Conservation (phyloP, 805 yeast genomes). For the Clavispora fructus region DNA sequence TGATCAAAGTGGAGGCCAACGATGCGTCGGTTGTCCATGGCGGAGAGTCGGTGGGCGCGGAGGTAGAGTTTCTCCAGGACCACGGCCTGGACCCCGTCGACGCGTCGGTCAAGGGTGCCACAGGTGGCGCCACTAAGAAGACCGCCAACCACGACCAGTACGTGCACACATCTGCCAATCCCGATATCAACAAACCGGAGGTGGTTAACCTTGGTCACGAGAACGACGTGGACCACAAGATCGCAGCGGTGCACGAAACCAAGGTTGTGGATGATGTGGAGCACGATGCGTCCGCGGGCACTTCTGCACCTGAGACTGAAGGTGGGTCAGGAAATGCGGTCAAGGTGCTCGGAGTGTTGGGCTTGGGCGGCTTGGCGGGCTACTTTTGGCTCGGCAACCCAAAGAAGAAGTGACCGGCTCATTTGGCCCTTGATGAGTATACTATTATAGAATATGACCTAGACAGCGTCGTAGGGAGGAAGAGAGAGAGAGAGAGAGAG, state of each 20-base stretch:
- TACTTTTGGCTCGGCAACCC: constrained; percentile 10
- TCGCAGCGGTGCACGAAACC: constrained; percentile 25
- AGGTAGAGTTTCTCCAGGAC: constrained; percentile 37
- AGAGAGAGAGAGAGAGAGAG: neutral
- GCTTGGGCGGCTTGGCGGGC: constrained; percentile 16
- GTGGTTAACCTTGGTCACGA: constrained; percentile 32
- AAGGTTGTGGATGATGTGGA: constrained; percentile 35
- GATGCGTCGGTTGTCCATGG: constrained; percentile 38
- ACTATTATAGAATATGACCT: neutral
- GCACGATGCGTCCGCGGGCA: constrained; percentile 18
- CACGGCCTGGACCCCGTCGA: constrained; percentile 34
- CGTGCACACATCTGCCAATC: constrained; percentile 37
- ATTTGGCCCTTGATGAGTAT: no score
- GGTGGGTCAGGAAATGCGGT: neutral
- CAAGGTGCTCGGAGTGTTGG: constrained; percentile 12
- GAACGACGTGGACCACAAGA: constrained; percentile 31
- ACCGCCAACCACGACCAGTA: constrained; percentile 37
- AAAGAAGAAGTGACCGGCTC: constrained; percentile 1
- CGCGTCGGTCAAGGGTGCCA: constrained; percentile 14
- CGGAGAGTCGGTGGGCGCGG: constrained; percentile 34
- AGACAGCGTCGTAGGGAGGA: neutral
- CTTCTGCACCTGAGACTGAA: neutral
- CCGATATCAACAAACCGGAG: constrained; percentile 32
- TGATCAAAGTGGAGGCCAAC: constrained; percentile 42
- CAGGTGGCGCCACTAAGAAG: constrained; percentile 14